Conservation (phyloP, 2,329 filamentous ascomycete species). For the Verticillium alfalfae region DNA sequence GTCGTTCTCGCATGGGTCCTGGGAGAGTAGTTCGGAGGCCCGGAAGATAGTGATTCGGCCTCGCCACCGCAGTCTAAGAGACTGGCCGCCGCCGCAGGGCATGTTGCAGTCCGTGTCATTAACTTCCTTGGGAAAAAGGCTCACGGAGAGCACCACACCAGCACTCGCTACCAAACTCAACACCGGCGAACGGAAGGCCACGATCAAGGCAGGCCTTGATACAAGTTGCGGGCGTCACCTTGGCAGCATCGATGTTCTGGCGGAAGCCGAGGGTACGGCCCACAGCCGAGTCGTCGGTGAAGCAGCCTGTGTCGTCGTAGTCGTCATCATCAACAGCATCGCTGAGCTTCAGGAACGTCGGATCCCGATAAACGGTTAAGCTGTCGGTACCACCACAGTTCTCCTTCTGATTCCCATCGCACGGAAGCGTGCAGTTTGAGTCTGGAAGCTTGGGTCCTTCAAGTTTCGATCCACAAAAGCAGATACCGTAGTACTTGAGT, state of each 20-base stretch:
- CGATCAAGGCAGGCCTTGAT: constrained; percentile 33
- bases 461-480: constrained; percentile 47
- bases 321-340: constrained; percentile 37
- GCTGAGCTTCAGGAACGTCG: constrained; percentile 31
- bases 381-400: constrained; percentile 40
- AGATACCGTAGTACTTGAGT: constrained; percentile 44
- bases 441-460: constrained; percentile 44
- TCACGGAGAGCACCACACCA: constrained; percentile 48
- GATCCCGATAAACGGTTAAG: constrained; percentile 43
- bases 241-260: constrained; percentile 27
- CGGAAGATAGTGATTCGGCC: constrained; percentile 38
- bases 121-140: constrained; percentile 33
- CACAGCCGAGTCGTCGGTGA: constrained; percentile 34
- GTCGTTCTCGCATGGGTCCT: constrained; percentile 39
- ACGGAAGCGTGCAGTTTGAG: constrained; percentile 51
- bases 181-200: constrained; percentile 42
- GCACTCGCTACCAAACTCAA: constrained; percentile 32
- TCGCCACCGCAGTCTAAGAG: constrained; percentile 37
- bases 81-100: constrained; percentile 43
- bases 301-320: constrained; percentile 60
- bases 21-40: constrained; percentile 41
- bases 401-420: constrained; percentile 37
- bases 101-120: constrained; percentile 37
- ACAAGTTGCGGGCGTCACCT: constrained; percentile 36
- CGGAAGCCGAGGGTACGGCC: constrained; percentile 40